phyloP scores from a whole-genome alignment of 2,329 filamentous ascomycete genomes.

The Hypomyces rosellus region DNA sequence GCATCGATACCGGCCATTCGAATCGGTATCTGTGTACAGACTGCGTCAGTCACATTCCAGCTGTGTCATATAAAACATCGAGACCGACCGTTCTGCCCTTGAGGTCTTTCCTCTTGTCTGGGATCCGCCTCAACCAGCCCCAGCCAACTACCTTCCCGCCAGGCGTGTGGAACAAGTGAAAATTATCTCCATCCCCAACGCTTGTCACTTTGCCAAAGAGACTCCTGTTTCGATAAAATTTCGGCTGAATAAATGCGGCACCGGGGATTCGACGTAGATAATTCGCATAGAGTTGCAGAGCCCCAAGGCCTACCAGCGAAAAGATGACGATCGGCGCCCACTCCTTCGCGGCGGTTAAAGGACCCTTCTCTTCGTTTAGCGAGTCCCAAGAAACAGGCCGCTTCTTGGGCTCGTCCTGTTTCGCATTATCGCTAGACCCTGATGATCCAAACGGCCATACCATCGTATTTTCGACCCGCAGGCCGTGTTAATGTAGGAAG shows the following conservation, averaged over 20 bases:
- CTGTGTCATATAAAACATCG: neutral
- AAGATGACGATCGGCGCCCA: constrained; percentile 34
- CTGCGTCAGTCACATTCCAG: constrained; percentile 14
- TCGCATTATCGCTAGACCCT: constrained; percentile 18
- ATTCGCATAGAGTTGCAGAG: constrained; percentile 56
- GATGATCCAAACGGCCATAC: constrained; percentile 35
- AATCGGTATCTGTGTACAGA: constrained; percentile 62
- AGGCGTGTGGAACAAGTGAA: constrained; percentile 89
- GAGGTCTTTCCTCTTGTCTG: constrained; percentile 59
- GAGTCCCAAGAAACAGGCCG: constrained; percentile 34
- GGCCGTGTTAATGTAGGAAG: constrained; percentile 15
- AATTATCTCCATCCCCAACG: constrained; percentile 94
- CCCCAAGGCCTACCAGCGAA: constrained; percentile 32
- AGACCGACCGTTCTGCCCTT: constrained; percentile 67
- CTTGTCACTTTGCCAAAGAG: constrained; percentile 83
- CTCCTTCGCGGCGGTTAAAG: constrained; percentile 30
- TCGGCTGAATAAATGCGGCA: constrained; percentile 65
- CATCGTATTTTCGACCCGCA: constrained; percentile 30
- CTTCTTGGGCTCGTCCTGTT: constrained; percentile 18
- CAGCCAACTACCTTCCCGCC: constrained; percentile 83
- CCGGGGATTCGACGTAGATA: constrained; percentile 82
- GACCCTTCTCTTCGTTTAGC: constrained; percentile 23
- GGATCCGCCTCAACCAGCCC: constrained; percentile 82
- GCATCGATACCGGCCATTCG: constrained; percentile 90
- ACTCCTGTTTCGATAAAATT: constrained; percentile 67